A percentile compares a stretch with the other conserved stretches of the same genome.
phyloP scores from a whole-genome alignment of 2,329 filamentous ascomycete species.

The Xylariaceae sp. region DNA sequence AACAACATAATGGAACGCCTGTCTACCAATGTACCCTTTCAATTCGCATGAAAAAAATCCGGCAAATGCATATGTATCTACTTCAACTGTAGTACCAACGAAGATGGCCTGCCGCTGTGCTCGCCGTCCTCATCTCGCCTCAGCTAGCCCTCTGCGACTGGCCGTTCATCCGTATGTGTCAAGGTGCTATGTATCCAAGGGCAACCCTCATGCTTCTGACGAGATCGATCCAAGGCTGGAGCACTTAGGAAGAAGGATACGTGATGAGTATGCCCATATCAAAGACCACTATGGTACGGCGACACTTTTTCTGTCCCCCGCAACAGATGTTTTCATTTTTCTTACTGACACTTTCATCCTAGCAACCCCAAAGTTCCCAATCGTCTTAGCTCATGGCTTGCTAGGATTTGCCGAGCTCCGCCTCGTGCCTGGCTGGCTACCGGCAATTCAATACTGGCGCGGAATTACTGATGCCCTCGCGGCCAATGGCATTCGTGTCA shows the following conservation, averaged over 20 bases:
- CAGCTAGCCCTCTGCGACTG: not conserved
- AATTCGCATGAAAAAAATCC: not conserved
- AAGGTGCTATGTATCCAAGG: slow-evolving; percentile 8
- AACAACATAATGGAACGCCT: no score
- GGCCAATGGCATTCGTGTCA: slow-evolving; percentile 59
- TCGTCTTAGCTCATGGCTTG: slow-evolving; percentile 70
- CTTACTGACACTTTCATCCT: not conserved
- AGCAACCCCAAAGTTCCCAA: slow-evolving; percentile 64
- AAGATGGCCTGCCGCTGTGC: slow-evolving; percentile 16
- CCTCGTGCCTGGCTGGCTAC: slow-evolving; percentile 55
- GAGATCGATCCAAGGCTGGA: slow-evolving; percentile 47
- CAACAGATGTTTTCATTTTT: slow-evolving; percentile 5
- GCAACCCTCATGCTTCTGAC: slow-evolving; percentile 19
- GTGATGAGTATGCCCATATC: slow-evolving; percentile 54
- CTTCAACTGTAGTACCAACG: not conserved
- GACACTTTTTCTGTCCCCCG: not conserved
- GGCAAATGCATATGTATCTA: no score
- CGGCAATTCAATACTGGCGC: slow-evolving; percentile 67
- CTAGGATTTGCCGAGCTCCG: slow-evolving; percentile 67
- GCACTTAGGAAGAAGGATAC: slow-evolving; percentile 50
- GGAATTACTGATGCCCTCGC: slow-evolving; percentile 65
- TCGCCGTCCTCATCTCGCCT: not conserved
- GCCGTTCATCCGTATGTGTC: slow-evolving; percentile 4
- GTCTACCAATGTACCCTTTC: no score
- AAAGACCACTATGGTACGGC: slow-evolving; percentile 52